phyloP scores from a whole-genome alignment of 768 basidiomycete genomes.

The Boletus reticuloceps region DNA sequence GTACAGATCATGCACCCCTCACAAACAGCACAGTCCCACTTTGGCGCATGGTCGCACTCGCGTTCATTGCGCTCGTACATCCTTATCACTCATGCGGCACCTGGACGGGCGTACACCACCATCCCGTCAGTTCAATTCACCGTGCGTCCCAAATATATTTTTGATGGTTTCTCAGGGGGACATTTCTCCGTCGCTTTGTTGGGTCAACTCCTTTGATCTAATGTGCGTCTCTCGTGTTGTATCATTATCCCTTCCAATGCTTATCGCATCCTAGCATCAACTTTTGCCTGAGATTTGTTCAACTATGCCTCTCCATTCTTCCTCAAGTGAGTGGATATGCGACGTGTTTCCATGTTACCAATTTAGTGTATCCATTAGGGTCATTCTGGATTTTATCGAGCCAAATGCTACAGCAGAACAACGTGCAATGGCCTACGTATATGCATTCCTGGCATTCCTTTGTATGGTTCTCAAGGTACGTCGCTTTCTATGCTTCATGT shows the following conservation, averaged over 20 bases:
- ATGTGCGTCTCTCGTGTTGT: constrained; percentile 12
- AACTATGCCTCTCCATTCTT: constrained; percentile 85
- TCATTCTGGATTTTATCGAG: constrained; percentile 59
- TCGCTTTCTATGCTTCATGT: not conserved
- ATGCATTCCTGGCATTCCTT: constrained; percentile 71
- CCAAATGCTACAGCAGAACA: constrained; percentile 43
- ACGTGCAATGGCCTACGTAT: constrained; percentile 66
- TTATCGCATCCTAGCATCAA: constrained; percentile 46
- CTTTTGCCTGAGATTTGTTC: constrained; percentile 64
- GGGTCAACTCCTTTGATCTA: not conserved
- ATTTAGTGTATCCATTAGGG: constrained; percentile 27
- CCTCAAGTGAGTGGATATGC: constrained; percentile 52
- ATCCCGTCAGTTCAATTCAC: constrained; percentile 15
- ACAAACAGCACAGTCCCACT: constrained; percentile 35
- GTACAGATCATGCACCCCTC: too few relatives aligned
- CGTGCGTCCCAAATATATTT: not conserved
- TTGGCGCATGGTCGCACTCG: constrained; percentile 61
- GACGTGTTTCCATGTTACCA: too few relatives aligned
- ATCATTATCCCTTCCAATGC: not conserved
- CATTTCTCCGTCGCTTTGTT: constrained; percentile 43
- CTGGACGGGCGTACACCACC: constrained; percentile 34
- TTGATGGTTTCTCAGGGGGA: constrained; percentile 16
- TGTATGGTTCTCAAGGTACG: constrained; percentile 39
- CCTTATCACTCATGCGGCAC: constrained; percentile 34
- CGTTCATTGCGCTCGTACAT: constrained; percentile 54